Percentiles rank a stretch among this genome's conserved stretches.
These are phyloP conservation scores for Kuraishia floccosa DNA, from an alignment of 805 yeast genomes.

Conservation along the genomic window DNA sequence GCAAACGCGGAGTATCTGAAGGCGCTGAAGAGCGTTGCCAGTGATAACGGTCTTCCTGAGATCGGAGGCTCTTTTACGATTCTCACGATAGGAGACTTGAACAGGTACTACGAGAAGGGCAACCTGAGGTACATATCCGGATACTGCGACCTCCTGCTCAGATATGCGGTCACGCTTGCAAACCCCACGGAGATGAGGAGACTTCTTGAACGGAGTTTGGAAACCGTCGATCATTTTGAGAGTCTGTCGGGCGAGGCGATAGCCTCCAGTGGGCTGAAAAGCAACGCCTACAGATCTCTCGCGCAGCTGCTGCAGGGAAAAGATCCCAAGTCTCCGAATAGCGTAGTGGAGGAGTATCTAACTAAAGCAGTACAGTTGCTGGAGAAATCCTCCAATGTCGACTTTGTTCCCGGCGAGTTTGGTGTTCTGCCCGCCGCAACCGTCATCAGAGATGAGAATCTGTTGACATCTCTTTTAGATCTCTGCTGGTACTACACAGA, in stretches of 20 bases:
- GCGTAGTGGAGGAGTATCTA: constrained; percentile 17
- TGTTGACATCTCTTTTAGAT: constrained; percentile 17
- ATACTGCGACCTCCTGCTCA: constrained; percentile 23
- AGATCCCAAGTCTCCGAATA: constrained; percentile 8
- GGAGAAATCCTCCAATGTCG: too few species aligned
- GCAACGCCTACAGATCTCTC: constrained; percentile 21
- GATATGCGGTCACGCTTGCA: constrained; percentile 24
- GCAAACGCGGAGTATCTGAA: constrained; percentile 22
- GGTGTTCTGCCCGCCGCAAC: constrained; percentile 12
- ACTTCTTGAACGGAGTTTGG: constrained; percentile 17
- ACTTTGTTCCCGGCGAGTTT: constrained; percentile 4
- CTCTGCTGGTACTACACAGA: constrained; percentile 16
- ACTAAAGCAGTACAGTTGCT: constrained; percentile 16
- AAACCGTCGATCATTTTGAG: constrained; percentile 18
- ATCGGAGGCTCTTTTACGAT: too few species aligned
- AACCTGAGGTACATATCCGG: constrained; percentile 19
- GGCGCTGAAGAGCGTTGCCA: constrained; percentile 18
- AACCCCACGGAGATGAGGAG: constrained; percentile 13
- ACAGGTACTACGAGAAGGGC: too few species aligned
- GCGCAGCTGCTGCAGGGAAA: constrained; percentile 9
- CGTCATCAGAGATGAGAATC: constrained; percentile 10
- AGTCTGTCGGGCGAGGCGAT: constrained; percentile 3
- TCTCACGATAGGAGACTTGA: too few species aligned
- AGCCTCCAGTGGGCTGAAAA: constrained; percentile 17
- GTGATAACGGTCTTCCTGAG: constrained; percentile 14